phyloP scores from a whole-genome alignment of 2,329 filamentous ascomycete species.

The Fusarium hostae region DNA sequence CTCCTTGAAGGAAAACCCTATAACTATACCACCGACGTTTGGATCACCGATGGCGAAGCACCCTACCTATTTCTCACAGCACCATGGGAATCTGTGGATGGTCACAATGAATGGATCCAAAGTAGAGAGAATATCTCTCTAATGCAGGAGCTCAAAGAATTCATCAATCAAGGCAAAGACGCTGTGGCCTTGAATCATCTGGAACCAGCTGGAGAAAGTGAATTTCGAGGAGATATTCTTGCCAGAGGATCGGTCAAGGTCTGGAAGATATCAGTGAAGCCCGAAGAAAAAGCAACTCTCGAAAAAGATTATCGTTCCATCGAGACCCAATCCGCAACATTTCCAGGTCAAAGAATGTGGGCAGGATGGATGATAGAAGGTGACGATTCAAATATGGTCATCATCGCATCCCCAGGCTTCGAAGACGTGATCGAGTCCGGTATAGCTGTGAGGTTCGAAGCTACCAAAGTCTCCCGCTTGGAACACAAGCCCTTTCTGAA shows the following conservation, averaged over 20 bases:
- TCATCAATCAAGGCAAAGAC: constrained; percentile 48
- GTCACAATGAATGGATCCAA: constrained; percentile 57
- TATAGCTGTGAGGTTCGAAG: constrained; percentile 37
- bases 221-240: constrained; percentile 43
- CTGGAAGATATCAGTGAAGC: constrained; percentile 47
- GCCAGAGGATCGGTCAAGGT: constrained; percentile 50
- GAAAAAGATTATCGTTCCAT: constrained; percentile 48
- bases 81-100: constrained; percentile 56
- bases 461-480: constrained; percentile 35
- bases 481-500: constrained; percentile 43
- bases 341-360: constrained; percentile 49
- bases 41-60: constrained; percentile 50
- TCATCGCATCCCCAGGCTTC: constrained; percentile 54
- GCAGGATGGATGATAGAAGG: constrained; percentile 57
- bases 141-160: constrained; percentile 49
- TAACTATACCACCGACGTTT: constrained; percentile 50
- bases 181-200: constrained; percentile 57
- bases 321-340: constrained; percentile 47
- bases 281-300: constrained; percentile 48
- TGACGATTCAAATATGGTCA: constrained; percentile 51
- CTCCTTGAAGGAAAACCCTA: constrained; percentile 46
- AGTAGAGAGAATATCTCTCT: constrained; percentile 53
- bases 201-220: constrained; percentile 45
- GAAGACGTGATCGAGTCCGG: constrained; percentile 48
- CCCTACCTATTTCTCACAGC: constrained; percentile 56